Conservation (phyloP, 164 flowering plant species). For the Berberis vulgaris region DNA sequence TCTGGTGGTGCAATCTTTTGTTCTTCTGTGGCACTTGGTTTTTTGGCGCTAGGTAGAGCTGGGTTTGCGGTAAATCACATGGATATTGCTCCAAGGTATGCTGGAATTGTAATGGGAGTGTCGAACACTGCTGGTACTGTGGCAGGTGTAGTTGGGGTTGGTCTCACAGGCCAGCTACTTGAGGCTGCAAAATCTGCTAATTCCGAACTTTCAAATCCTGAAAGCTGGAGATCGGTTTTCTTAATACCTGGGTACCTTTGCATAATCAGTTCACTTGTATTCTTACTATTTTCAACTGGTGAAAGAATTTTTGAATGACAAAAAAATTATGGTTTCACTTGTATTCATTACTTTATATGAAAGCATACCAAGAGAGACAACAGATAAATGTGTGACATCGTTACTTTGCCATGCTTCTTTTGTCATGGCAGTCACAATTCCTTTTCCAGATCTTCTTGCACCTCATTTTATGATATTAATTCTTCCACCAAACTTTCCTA, state of each 20-base stretch:
- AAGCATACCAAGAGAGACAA: no score
- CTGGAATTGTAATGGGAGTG: slow-evolving; percentile 89
- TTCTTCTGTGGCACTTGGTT: slow-evolving; percentile 84
- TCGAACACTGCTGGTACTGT: slow-evolving; percentile 93
- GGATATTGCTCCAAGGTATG: slow-evolving; percentile 91
- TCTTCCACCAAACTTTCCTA: no score
- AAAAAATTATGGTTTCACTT: background rate
- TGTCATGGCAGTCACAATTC: no score
- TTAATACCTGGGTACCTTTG: slow-evolving; percentile 70
- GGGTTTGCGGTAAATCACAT: slow-evolving; percentile 95
- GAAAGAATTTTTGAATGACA: slow-evolving; percentile 76
- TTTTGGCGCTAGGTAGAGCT: slow-evolving; percentile 84
- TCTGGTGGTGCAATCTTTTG: slow-evolving; percentile 67
- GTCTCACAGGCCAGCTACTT: slow-evolving; percentile 69
- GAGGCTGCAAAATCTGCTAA: slow-evolving; percentile 55
- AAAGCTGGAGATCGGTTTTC: slow-evolving; percentile 75
- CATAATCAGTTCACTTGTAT: slow-evolving; percentile 64
- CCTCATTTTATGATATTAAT: no score
- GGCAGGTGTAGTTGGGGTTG: slow-evolving; percentile 85
- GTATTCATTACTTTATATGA: no score
- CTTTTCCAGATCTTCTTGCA: no score
- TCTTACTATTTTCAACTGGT: slow-evolving; percentile 64
- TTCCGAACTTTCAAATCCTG: slow-evolving; percentile 62
- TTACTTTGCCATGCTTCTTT: no score
- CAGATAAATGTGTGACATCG: no score